Evolutionary conservation across 2,329 filamentous ascomycete genomes (phyloP), one percentile per base, ranked within the genome.

Genomic region (Sarocladium brachiariae): DNA sequence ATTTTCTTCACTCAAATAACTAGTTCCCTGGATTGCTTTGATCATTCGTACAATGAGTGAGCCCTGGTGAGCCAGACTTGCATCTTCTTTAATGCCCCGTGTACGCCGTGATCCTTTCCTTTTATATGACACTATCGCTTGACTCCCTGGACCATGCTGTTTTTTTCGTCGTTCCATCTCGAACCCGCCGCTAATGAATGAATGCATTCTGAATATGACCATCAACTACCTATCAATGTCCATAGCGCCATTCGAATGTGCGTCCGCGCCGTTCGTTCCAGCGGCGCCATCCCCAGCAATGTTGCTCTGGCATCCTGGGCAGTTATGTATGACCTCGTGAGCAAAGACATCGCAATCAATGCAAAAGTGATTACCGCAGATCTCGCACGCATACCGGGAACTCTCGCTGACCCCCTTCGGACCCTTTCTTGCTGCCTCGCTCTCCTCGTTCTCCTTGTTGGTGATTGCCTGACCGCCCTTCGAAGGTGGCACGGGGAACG

Each of bases 331-430:
- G 11, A 95, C 82, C 70, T 96, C 90, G 65, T 99, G 93, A 21
- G 89, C 87, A 70, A 93, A 96, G 21, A 96, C 83, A 66, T 99
- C 93, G 66, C 93, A 99, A 65, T 99, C 93, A 57, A 99, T 95
- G 73, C 93, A 99, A 65, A 97, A 99, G 69, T 97, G 92, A 53
- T 87, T 84, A 2, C 78, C 70, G 67, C 93, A 99, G n/a, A 85
- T 83, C 58, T 86, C 80, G 65, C 93, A 99, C 53, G 87, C 88
- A 64, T 99, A 99, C 49, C 93, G 75, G 45, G 86, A 84, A 62
- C 87, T 93, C 71, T 95, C 89, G 64, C 87, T 92, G 38, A 91
- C 84, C 1, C 86, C 84, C 61, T 82, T 86, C 16, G 65, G 57
- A 11, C 56, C 54, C 48, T 58, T 60, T n/a, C 52, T 45, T 3